phyloP scores from a whole-genome alignment of 2,329 filamentous ascomycete species.

The Cercospora citrullina region DNA sequence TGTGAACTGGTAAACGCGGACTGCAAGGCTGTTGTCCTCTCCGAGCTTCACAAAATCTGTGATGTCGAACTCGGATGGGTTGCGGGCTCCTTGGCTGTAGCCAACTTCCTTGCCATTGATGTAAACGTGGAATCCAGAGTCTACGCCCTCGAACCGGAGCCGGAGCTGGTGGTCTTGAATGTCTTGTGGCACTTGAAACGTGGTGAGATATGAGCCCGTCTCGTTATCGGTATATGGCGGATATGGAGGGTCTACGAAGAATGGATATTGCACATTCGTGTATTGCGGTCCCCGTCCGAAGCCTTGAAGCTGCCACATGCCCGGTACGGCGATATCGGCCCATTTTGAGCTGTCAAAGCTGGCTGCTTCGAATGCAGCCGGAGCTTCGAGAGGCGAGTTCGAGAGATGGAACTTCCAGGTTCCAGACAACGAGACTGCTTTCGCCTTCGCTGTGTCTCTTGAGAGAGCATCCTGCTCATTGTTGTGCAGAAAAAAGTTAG shows the following conservation, averaged over 20 bases:
- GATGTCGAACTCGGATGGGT: conserved; percentile 69
- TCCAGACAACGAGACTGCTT: conserved; percentile 38
- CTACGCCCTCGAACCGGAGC: conserved; percentile 69
- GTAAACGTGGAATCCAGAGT: conserved; percentile 70
- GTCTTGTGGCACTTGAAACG: conserved; percentile 54
- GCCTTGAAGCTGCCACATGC: conserved; percentile 69
- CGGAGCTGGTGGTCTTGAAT: conserved; percentile 57
- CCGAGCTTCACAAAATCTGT: conserved; percentile 51
- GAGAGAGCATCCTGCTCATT: conserved; percentile 52
- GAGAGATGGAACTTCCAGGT: conserved; percentile 45
- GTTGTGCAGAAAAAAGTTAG: conserved; percentile 58
- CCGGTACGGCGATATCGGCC: conserved; percentile 55
- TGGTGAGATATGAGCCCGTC: conserved; percentile 62
- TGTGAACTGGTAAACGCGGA: conserved; percentile 70
- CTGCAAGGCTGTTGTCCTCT: conserved; percentile 57
- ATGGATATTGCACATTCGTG: conserved; percentile 67
- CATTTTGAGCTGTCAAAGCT: conserved; percentile 46
- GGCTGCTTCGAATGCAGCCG: conserved; percentile 38
- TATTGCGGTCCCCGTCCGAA: conserved; percentile 64
- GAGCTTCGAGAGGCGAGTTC: conserved; percentile 41
- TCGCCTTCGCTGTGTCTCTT: conserved; percentile 38
- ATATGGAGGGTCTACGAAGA: conserved; percentile 59
- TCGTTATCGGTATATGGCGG: conserved; percentile 62
- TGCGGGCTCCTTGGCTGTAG: conserved; percentile 68
- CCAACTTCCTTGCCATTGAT: conserved; percentile 65